Conservation (phyloP, 305 asterid genomes). For the Caryopteris hybrid region DNA sequence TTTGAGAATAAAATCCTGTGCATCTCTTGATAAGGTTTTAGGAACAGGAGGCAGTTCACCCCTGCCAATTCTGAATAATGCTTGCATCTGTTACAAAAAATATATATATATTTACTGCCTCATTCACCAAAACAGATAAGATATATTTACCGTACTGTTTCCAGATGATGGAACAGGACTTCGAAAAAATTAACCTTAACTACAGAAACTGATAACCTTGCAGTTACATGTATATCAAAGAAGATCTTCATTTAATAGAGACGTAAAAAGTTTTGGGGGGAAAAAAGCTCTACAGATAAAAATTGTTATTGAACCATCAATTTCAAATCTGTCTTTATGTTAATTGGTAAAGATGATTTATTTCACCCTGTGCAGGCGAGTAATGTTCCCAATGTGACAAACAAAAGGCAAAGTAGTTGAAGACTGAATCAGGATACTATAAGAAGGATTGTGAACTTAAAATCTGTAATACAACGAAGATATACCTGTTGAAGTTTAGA, state of each 20-base stretch:
- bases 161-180: neutral
- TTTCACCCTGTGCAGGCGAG: neutral
- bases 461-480: neutral
- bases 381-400: neutral
- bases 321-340: neutral
- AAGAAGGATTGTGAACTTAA: neutral
- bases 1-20: conserved; percentile 45
- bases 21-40: conserved; percentile 48
- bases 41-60: conserved; percentile 63
- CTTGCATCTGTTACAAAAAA: conserved; percentile 48
- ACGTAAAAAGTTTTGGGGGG: neutral
- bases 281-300: neutral
- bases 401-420: neutral
- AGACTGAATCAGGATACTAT: neutral
- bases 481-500: too few species aligned
- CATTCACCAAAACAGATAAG: neutral
- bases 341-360: neutral
- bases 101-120: neutral
- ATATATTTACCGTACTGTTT: neutral
- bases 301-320: neutral
- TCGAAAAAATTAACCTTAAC: neutral
- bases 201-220: neutral
- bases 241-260: neutral
- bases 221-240: too few species aligned
- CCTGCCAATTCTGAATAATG: conserved; percentile 54